These are phyloP conservation scores for Phialophora verrucosa DNA, from an alignment of 2,329 filamentous ascomycete species.

Conservation along the genomic window DNA sequence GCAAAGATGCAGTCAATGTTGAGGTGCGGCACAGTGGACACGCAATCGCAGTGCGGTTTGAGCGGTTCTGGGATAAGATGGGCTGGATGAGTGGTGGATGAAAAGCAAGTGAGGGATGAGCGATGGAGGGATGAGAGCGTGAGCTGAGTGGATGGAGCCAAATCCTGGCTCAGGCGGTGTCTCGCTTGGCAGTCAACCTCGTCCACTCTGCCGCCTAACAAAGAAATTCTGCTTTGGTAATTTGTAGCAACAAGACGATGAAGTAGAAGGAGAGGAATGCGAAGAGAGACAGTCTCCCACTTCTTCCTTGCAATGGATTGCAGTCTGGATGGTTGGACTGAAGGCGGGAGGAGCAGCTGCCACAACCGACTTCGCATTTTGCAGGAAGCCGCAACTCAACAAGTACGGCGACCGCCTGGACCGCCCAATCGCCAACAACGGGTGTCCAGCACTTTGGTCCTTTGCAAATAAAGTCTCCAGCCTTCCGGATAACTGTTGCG, in stretches of 20 bases:
- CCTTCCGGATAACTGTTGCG: constrained; percentile 1
- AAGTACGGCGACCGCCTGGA: neutral
- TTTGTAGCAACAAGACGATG: neutral
- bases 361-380: neutral
- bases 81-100: constrained; percentile 17
- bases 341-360: neutral
- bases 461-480: neutral
- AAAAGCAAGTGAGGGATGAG: constrained; percentile 16
- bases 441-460: neutral
- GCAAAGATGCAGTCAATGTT: constrained; percentile 21
- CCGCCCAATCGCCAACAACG: neutral
- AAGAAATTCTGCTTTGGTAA: neutral
- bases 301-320: neutral
- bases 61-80: constrained; percentile 20
- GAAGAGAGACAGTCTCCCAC: neutral
- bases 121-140: constrained; percentile 3
- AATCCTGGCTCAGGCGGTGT: constrained; percentile 32
- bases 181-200: constrained; percentile 13
- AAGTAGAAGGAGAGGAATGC: neutral
- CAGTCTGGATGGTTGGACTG: neutral
- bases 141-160: constrained; percentile 21
- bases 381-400: neutral
- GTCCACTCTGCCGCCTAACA: constrained; percentile 7
- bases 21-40: constrained; percentile 12
- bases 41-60: constrained; percentile 15